Conservation (phyloP, 768 basidiomycete species). For the Podaxis sp. region DNA sequence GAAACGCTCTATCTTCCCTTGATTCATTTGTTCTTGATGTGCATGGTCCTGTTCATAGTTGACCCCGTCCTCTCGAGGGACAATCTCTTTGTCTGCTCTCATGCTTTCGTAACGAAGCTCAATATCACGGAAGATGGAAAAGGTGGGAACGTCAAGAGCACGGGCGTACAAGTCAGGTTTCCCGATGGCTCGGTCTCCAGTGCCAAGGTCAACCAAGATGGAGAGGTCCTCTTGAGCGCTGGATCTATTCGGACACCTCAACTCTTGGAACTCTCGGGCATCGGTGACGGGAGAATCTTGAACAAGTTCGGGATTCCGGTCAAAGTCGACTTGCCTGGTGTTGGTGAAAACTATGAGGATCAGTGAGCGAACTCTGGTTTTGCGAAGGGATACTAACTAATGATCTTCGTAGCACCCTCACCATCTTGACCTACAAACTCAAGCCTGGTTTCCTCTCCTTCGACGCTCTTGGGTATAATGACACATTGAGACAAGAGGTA, state of each 20-base stretch:
- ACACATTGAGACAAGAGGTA: slow-evolving; percentile 23
- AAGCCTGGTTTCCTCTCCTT: slow-evolving; percentile 25
- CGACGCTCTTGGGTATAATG: slow-evolving; percentile 26
- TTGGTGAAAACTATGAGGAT: slow-evolving; percentile 58
- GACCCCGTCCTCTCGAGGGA: slow-evolving; percentile 19
- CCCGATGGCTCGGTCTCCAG: slow-evolving; percentile 1
- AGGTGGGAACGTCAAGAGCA: slow-evolving; percentile 1
- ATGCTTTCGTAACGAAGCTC: slow-evolving; percentile 11
- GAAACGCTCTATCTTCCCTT: neutral
- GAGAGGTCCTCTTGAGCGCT: slow-evolving; percentile 43
- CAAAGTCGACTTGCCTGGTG: slow-evolving; percentile 48
- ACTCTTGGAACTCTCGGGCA: slow-evolving; percentile 55
- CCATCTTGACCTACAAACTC: slow-evolving; percentile 26
- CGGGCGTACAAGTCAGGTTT: slow-evolving; percentile 13
- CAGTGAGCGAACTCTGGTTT: slow-evolving; percentile 24
- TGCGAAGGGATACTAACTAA: neutral
- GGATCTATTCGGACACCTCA: slow-evolving; percentile 52
- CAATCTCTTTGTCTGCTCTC: slow-evolving; percentile 10
- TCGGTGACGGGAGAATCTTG: slow-evolving; percentile 52
- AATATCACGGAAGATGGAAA: slow-evolving; percentile 13
- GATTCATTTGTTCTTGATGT: neutral
- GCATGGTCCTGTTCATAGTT: slow-evolving; percentile 13
- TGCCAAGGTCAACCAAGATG: slow-evolving; percentile 13
- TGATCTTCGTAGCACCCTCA: slow-evolving; percentile 18
- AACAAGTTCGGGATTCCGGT: slow-evolving; percentile 39